A percentile compares a stretch with the other conserved stretches of the same genome.
Conservation (phyloP, 148 eudicot species). For the Selenicereus undatus region DNA sequence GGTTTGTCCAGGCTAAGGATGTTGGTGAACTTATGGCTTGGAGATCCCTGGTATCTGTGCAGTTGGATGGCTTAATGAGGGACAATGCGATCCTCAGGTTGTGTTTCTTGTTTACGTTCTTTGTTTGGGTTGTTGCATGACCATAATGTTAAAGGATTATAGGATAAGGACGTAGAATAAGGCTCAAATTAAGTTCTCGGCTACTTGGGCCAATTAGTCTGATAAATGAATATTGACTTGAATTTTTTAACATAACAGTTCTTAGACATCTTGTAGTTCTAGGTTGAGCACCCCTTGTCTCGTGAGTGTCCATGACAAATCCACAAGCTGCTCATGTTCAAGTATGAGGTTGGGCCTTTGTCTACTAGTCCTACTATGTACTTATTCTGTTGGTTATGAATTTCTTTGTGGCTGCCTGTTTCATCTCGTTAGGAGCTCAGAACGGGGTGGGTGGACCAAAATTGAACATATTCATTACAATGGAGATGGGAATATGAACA, state of each 20-base stretch:
- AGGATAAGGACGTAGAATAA: not conserved
- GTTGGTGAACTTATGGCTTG: conserved; percentile 74
- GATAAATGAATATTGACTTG: too few relatives aligned
- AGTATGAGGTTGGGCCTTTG: not conserved
- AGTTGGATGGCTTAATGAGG: conserved; percentile 55
- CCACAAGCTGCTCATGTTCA: not conserved
- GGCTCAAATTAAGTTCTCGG: not conserved
- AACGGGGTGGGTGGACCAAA: not conserved
- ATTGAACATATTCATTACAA: not conserved
- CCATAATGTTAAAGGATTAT: not conserved
- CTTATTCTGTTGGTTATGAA: not conserved
- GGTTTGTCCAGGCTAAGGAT: conserved; percentile 58
- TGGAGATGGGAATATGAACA: not conserved
- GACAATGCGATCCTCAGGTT: conserved; percentile 79
- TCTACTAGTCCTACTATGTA: not conserved
- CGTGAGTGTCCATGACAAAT: not conserved
- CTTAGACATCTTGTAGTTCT: too few relatives aligned
- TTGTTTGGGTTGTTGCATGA: not conserved
- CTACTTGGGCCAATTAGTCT: not conserved
- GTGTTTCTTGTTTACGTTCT: conserved; percentile 12
- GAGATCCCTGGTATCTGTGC: conserved; percentile 69
- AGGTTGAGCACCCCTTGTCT: not conserved
- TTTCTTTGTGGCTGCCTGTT: not conserved
- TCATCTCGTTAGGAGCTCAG: not conserved
- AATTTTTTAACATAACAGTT: not conserved